Evolutionary conservation across 2,329 filamentous ascomycete genomes (phyloP), one percentile per base, ranked within the genome.

Genomic region (Aspergillus ustus): DNA sequence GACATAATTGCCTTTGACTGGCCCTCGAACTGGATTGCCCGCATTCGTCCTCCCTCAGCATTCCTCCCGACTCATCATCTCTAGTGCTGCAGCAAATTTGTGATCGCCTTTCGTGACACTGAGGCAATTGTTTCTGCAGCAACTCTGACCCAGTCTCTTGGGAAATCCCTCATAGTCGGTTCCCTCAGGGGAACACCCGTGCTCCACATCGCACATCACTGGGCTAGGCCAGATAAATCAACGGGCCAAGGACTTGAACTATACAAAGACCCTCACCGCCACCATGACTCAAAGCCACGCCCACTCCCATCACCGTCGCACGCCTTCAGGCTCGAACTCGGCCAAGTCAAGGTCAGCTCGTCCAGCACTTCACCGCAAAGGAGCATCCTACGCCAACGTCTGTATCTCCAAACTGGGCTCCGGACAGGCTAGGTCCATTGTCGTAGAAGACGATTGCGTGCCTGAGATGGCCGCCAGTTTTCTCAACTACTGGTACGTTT

Each of bases 401-500:
- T 71, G 72, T 28, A 76, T 77, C 55, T 71, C 71, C 22, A 76
- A 75, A 62, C 55, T 77, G 34, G 74, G 75, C 40, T 65, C 75
- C 28, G 71, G 73, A 31, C 68, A 69, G 50, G 56, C 65, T 25
- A 67, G 64, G 59, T 63, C 59, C 54, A 56, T 62, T 31, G 63
- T 63, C 43, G 63, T 63, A 53, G 67, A 69, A 45, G 69, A 74
- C 64, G 70, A 74, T 59, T 63, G 64, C 45, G 67, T 71, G 37
- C 60, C 68, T 61, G 77, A 78, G 56, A 81, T 81, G 78, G 74
- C 78, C 7, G 71, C 78, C 49, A 79, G 76, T 64, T 81, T 81
- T 52, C 67, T 80, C 49, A 79, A 80, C 62, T 81, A 76, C 67
- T 81, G 78, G 78, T 81, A 76, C 67, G 77, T 72, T 55, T 45